Evolutionary conservation across 768 basidiomycete genomes (phyloP), one percentile per base, ranked within the genome.

Genomic region (Suillus variegatus): DNA sequence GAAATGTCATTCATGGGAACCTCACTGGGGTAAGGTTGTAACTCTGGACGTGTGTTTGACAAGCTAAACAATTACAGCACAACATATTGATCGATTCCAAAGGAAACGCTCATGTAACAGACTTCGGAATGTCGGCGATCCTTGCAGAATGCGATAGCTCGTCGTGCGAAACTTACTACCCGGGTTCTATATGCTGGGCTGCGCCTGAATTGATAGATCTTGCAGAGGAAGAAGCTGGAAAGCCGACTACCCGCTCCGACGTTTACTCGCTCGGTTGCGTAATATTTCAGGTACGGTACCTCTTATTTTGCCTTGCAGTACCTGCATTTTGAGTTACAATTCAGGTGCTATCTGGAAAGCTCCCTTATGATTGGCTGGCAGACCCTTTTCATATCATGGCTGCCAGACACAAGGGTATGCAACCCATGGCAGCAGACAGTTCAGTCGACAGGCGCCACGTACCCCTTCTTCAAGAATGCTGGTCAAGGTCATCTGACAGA

Each of bases 221-320:
- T 32, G 35, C 52, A 5, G 36, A 60, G 1, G 61, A 58, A n/a
- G 44, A 43, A 46, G 54, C 22, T 25, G 58, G 6, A 4, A 60
- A 28, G 20, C 65, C 65, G 3, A 66, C 28, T 13, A 22, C 46
- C 18, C 22, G 36, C 25, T 62, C 40, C 20, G 56, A 67, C 25
- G 38, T 66, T 13, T 67, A 66, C 55, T 66, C 67, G 0, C 54
- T 67, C 32, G 63, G 63, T 43, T 61, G 36, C 8, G n/a, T 64
- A 28, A 28, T 62, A 57, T 28, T 67, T 12, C 61, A 62, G 61
- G 65, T 67, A 41, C 6, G 65, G 18, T 25, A 3, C 9, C n/a
- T 10, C 18, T 43, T 8, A 20, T 16, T 43, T 60, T 32, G 12
- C 12, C 25, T 18, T 8, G 18, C 10, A 20, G 6, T 43, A 20